phyloP scores from a whole-genome alignment of 2,329 filamentous ascomycete species.

The Penicillium sp. region DNA sequence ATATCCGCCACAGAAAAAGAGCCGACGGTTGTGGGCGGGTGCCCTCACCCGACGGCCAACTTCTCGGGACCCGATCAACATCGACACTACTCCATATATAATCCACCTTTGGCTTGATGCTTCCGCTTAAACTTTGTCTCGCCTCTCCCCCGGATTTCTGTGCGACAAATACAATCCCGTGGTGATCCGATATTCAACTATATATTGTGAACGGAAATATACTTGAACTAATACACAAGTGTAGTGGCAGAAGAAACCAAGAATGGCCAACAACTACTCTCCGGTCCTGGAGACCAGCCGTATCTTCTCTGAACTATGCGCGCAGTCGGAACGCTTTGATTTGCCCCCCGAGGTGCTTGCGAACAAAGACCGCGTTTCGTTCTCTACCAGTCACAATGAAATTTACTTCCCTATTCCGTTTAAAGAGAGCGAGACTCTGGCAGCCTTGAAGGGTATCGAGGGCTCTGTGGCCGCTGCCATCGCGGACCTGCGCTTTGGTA shows the following conservation, averaged over 20 bases:
- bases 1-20: background rate
- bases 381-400: conserved; percentile 38
- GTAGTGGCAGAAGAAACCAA: background rate
- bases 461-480: conserved; percentile 61
- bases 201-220: background rate
- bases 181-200: background rate
- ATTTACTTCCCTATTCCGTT: conserved; percentile 48
- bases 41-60: conserved; percentile 15
- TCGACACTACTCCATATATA: conserved; percentile 8
- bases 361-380: conserved; percentile 36
- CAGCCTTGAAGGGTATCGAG: conserved; percentile 60
- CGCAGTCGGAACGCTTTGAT: conserved; percentile 34
- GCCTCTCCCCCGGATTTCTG: background rate
- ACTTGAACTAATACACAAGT: background rate
- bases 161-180: background rate
- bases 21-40: conserved; percentile 3
- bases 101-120: background rate
- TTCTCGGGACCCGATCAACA: conserved; percentile 15
- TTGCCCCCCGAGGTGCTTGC: conserved; percentile 34
- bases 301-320: conserved; percentile 39
- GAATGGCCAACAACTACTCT: conserved; percentile 31
- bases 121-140: background rate
- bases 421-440: conserved; percentile 54
- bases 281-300: conserved; percentile 38
- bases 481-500: conserved; percentile 55